phyloP scores from a whole-genome alignment of 208 protist species.

The Naegleria gruberi region DNA sequence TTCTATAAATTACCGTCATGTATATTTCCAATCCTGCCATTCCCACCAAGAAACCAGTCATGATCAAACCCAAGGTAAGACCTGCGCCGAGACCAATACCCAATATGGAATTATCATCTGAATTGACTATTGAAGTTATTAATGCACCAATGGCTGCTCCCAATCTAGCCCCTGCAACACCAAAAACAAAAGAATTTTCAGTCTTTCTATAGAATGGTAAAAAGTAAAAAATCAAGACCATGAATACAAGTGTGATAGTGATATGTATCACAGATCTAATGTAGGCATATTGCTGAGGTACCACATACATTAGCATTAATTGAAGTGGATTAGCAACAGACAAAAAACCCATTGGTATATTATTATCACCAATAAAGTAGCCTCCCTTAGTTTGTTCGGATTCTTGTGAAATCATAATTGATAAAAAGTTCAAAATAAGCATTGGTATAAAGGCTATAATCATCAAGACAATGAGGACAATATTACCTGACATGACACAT shows the following conservation, averaged over 20 bases:
- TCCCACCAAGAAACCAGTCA: background rate
- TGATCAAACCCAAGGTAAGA: background rate
- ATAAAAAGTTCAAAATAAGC: background rate
- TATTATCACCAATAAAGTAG: background rate
- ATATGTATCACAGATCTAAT: background rate
- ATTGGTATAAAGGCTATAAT: background rate
- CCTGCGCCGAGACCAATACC: background rate
- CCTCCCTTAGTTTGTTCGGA: background rate
- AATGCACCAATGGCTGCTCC: background rate
- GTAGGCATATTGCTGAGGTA: background rate
- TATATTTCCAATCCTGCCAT: background rate
- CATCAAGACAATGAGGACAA: background rate
- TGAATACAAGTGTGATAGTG: background rate
- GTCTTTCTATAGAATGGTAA: background rate
- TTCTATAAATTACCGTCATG: background rate
- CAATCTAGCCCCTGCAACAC: background rate
- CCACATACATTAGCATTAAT: background rate
- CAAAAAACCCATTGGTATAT: background rate
- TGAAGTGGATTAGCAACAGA: background rate
- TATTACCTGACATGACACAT: background rate
- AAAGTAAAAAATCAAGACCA: background rate
- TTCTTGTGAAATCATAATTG: background rate
- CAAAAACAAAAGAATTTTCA: background rate
- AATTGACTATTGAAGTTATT: background rate
- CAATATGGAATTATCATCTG: background rate